These are phyloP conservation scores for Diaporthe australafricana DNA, from an alignment of 2,329 filamentous ascomycete genomes.

Conservation along the genomic window DNA sequence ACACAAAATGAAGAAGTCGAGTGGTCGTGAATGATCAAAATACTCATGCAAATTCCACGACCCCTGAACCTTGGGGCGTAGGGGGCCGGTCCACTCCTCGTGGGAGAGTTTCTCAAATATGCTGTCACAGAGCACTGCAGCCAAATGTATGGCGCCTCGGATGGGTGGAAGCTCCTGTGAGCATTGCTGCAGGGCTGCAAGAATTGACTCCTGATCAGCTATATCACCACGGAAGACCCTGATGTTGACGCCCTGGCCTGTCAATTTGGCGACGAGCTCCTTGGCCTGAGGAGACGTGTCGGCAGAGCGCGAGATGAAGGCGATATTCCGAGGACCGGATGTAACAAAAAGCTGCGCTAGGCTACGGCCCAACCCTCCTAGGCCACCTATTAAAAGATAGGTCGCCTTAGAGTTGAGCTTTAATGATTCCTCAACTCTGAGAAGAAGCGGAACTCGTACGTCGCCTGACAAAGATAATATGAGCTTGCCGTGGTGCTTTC, in stretches of 20 bases:
- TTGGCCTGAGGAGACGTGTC: background rate
- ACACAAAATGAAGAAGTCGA: constrained; percentile 23
- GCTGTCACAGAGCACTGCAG: constrained; percentile 11
- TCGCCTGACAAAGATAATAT: background rate
- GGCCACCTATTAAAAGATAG: constrained; percentile 18
- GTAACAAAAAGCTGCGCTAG: background rate
- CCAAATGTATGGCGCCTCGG: constrained; percentile 34
- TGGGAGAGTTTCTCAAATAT: constrained; percentile 21
- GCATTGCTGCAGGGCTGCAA: background rate
- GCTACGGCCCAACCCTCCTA: constrained; percentile 26
- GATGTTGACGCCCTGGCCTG: background rate
- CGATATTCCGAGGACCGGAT: constrained; percentile 19
- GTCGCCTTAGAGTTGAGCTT: background rate
- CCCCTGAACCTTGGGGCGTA: constrained; percentile 11
- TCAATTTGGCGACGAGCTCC: background rate
- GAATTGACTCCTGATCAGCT: background rate
- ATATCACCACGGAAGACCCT: background rate
- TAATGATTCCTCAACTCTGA: too few relatives aligned
- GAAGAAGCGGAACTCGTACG: too few relatives aligned
- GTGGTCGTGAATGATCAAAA: background rate
- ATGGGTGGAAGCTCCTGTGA: background rate
- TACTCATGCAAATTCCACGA: background rate
- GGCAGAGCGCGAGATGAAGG: constrained; percentile 28
- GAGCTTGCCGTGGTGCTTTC: background rate
- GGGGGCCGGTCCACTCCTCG: background rate